Evolutionary conservation across 108 stramenopile species (phyloP), one percentile per base, ranked within the genome.

Genomic region (Discostella stelligeroides): DNA sequence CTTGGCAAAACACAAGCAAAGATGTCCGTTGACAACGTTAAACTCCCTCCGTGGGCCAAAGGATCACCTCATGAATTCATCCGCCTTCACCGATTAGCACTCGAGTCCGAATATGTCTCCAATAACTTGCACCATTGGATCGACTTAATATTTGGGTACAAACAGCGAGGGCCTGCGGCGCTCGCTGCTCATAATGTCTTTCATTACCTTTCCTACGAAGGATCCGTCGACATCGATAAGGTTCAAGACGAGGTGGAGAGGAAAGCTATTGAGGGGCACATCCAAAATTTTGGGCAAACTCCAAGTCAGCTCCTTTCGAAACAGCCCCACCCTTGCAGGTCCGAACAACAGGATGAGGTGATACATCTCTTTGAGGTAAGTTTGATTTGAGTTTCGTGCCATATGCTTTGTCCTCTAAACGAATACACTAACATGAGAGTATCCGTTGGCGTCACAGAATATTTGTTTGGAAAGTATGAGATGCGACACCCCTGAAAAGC

Each of bases 231-330:
- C 61, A 70, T 98, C 15, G 91, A 96, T 49, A 90, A 87, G 70
- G 96, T 99, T 43, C 83, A 84, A 13, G 96, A 98, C 77, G 92
- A 91, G 1, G 48, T 92, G 25, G 87, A 92, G 41, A 72, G 90
- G 15, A 66, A 67, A 27, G 96, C 96, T 20, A 91, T 92, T 40
- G 95, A 97, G 78, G 87, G 90, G 34, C 98, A 98, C 46, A 97
- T 98, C 46, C 85, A 88, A 50, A 95, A 98, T 73, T 99, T 98
- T 78, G 99, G 99, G 3, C 98, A 98, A 82, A 96, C 95, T 0
- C 99, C 99, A 14, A 75, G 85, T 80, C 99, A 98, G 69, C 70
- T 99, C 1, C 54, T 92, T 9, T 46, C 65, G 29, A 84, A 83
- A 27, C 75, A 84, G 12, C 83, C 89, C 7, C 94, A 95, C 65